These are phyloP conservation scores for Neurospora sublineolata DNA, from an alignment of 495 filamentous ascomycete species.

Conservation along the genomic window DNA sequence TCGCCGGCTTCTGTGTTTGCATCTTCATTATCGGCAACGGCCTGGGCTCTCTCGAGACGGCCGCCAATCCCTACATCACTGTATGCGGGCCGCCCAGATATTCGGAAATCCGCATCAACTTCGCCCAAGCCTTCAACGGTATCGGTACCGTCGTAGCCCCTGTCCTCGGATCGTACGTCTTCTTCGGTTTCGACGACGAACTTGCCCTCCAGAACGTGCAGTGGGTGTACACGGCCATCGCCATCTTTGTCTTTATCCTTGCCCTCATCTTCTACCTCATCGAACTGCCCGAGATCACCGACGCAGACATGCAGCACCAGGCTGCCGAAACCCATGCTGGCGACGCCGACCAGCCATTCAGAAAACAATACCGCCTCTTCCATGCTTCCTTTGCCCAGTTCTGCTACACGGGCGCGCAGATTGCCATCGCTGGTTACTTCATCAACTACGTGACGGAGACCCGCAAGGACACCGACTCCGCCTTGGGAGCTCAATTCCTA, in stretches of 20 bases:
- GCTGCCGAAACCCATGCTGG: constrained; percentile 34
- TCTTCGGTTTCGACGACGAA: constrained; percentile 48
- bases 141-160: constrained; percentile 53
- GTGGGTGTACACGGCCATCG: constrained; percentile 66
- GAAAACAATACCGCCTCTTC: constrained; percentile 56
- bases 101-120: constrained; percentile 57
- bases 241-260: constrained; percentile 54
- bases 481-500: constrained; percentile 38
- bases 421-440: constrained; percentile 45
- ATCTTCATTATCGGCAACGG: constrained; percentile 63
- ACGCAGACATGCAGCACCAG: constrained; percentile 52
- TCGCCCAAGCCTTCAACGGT: constrained; percentile 57
- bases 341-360: constrained; percentile 40
- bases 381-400: constrained; percentile 56
- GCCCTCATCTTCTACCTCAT: constrained; percentile 54
- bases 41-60: constrained; percentile 57
- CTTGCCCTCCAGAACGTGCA: constrained; percentile 49
- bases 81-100: constrained; percentile 57
- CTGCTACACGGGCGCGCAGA: constrained; percentile 60
- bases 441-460: constrained; percentile 30
- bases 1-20: constrained; percentile 57
- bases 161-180: constrained; percentile 53
- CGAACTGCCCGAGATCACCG: constrained; percentile 59
- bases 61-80: constrained; percentile 42
- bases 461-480: constrained; percentile 8